phyloP scores from a whole-genome alignment of 495 filamentous ascomycete genomes.

The Neurospora sp. region DNA sequence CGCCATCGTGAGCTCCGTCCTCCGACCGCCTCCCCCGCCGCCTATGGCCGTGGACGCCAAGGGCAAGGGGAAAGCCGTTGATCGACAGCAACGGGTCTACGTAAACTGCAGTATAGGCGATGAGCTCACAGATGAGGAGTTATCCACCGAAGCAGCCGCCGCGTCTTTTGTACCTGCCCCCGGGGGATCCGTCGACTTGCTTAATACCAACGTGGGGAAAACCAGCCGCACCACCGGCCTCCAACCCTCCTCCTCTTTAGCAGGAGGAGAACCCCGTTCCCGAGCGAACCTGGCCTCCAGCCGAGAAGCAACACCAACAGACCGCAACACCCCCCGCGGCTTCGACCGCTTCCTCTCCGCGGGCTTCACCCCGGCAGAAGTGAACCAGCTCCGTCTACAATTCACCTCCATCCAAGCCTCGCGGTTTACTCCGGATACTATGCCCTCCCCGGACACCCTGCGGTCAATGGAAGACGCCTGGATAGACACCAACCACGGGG shows the following conservation, averaged over 20 bases:
- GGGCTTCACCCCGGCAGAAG: conserved; percentile 71
- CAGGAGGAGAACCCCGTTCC: not conserved
- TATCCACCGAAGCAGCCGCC: conserved; percentile 53
- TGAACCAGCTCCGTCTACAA: conserved; percentile 71
- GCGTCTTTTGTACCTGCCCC: conserved; percentile 28
- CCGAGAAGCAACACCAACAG: conserved; percentile 18
- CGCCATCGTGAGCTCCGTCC: conserved; percentile 49
- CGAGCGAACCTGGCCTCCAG: not conserved
- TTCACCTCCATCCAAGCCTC: conserved; percentile 70
- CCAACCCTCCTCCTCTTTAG: not conserved
- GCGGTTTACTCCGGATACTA: conserved; percentile 72
- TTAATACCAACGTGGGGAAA: too few species aligned
- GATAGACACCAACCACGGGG: conserved; percentile 64
- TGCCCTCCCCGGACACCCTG: conserved; percentile 52
- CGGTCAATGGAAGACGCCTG: conserved; percentile 75
- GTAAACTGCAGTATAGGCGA: conserved; percentile 85
- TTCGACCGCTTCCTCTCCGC: conserved; percentile 78
- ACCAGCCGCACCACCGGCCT: conserved; percentile 3
- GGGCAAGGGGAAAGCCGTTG: conserved; percentile 16
- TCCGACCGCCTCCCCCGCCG: conserved; percentile 50
- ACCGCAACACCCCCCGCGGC: conserved; percentile 56
- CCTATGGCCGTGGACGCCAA: conserved; percentile 27
- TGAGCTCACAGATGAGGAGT: conserved; percentile 53
- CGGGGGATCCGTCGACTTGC: too few species aligned
- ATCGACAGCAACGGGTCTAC: conserved; percentile 43